phyloP scores from a whole-genome alignment of 805 yeast species.

The Cyberlindnera mississippiensis region DNA sequence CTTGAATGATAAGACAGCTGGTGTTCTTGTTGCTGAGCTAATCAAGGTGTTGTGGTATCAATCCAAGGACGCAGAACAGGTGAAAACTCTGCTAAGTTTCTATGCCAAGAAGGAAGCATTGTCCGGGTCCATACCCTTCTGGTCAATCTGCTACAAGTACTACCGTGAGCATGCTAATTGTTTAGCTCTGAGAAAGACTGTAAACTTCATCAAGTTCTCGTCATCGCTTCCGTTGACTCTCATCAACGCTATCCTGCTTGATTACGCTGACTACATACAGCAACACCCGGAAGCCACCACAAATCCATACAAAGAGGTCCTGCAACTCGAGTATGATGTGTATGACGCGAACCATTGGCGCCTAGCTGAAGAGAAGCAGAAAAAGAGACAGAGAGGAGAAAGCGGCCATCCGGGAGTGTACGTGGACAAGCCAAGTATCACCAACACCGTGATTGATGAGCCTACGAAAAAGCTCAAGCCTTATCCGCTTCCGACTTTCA shows the following conservation, averaged over 20 bases:
- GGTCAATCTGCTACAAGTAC: conserved; percentile 54
- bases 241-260: conserved; percentile 39
- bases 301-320: conserved; percentile 18
- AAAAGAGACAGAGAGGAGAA: conserved; percentile 25
- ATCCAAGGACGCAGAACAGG: conserved; percentile 29
- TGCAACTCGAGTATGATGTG: conserved; percentile 27
- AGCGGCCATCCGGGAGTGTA: conserved; percentile 34
- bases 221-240: conserved; percentile 45
- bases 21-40: conserved; percentile 34
- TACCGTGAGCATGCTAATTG: conserved; percentile 44
- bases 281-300: conserved; percentile 24
- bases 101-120: conserved; percentile 30
- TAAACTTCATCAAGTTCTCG: conserved; percentile 40
- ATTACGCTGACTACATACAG: conserved; percentile 36
- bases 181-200: conserved; percentile 40
- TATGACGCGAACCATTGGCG: conserved; percentile 30
- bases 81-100: conserved; percentile 29
- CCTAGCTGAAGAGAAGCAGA: conserved; percentile 7
- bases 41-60: conserved; percentile 30
- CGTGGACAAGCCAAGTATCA: conserved; percentile 40
- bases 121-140: conserved; percentile 43
- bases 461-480: conserved; percentile 16
- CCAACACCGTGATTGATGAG: conserved; percentile 32
- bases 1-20: conserved; percentile 40
- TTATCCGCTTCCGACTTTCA: conserved; percentile 50